Conservation (phyloP, 1,139 yeast genomes). For the Blastobotrys persicus region DNA sequence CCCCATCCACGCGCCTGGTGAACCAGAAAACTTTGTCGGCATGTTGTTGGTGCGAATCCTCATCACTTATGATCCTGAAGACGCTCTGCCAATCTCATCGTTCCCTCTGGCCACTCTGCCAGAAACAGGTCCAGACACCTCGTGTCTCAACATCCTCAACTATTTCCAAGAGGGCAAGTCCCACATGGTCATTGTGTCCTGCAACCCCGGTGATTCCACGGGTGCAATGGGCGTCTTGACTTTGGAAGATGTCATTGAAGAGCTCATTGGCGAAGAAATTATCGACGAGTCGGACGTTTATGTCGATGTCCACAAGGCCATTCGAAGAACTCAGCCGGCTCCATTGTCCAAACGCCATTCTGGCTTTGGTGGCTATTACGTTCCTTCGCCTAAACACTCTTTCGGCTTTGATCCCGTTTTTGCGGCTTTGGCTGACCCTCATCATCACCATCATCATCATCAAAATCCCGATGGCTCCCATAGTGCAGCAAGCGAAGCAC, state of each 20-base stretch:
- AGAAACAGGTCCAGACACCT: conserved; percentile 87
- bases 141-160: conserved; percentile 88
- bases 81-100: conserved; percentile 84
- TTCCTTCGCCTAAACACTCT: conserved; percentile 20
- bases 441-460: conserved; percentile 4
- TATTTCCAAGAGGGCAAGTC: conserved; percentile 98
- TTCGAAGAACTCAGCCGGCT: conserved; percentile 73
- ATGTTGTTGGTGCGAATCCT: conserved; percentile 90
- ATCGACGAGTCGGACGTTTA: conserved; percentile 97
- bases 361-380: conserved; percentile 1
- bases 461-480: conserved; percentile 12
- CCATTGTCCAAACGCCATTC: conserved; percentile 63
- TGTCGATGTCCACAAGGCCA: conserved; percentile 83
- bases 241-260: conserved; percentile 95
- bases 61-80: conserved; percentile 96
- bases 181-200: conserved; percentile 93
- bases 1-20: conserved; percentile 90
- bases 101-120: conserved; percentile 96
- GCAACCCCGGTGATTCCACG: conserved; percentile 77
- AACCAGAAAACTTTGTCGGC: conserved; percentile 88
- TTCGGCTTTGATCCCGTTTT: conserved; percentile 28
- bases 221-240: conserved; percentile 94
- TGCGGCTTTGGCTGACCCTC: conserved; percentile 20
- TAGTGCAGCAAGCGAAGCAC: conserved; percentile 2
- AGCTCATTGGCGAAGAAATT: conserved; percentile 94